Percentiles rank a stretch among this genome's conserved stretches.
Conservation (phyloP, 768 basidiomycete genomes). For the Nidularia pulvinata region DNA sequence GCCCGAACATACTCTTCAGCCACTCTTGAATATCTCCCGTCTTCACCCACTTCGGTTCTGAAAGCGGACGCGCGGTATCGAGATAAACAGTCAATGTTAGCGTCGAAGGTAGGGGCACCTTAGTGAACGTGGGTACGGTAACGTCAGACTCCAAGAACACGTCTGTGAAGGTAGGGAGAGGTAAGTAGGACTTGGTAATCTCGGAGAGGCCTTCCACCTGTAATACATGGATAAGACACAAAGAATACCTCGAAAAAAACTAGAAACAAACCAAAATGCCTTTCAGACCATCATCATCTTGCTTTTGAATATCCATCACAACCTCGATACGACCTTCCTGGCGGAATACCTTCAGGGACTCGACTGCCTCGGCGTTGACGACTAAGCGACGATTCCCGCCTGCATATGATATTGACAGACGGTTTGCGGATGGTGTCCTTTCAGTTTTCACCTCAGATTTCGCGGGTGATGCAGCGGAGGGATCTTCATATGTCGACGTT, state of each 20-base stretch:
- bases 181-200: conserved; percentile 66
- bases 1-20: conserved; percentile 85
- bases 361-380: conserved; percentile 86
- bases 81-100: conserved; percentile 76
- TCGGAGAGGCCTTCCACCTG: conserved; percentile 81
- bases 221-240: conserved; percentile 7
- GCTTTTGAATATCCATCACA: conserved; percentile 54
- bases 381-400: conserved; percentile 86
- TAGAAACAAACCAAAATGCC: conserved; percentile 69
- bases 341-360: conserved; percentile 78
- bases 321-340: conserved; percentile 89
- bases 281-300: conserved; percentile 55
- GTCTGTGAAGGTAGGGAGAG: conserved; percentile 48
- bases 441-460: conserved; percentile 35
- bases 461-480: conserved; percentile 25
- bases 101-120: conserved; percentile 47
- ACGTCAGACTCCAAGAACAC: conserved; percentile 43
- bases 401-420: conserved; percentile 95
- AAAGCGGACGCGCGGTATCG: conserved; percentile 86
- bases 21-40: conserved; percentile 94
- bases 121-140: conserved; percentile 76
- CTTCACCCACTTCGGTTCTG: conserved; percentile 97
- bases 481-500: conserved; percentile 46
- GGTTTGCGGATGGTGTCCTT: conserved; percentile 71
- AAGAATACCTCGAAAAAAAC: background rate